A percentile compares a stretch with the other conserved stretches of the same genome.
Conservation (phyloP, 2,329 filamentous ascomycete genomes). For the Aspergillus sclerotialis region DNA sequence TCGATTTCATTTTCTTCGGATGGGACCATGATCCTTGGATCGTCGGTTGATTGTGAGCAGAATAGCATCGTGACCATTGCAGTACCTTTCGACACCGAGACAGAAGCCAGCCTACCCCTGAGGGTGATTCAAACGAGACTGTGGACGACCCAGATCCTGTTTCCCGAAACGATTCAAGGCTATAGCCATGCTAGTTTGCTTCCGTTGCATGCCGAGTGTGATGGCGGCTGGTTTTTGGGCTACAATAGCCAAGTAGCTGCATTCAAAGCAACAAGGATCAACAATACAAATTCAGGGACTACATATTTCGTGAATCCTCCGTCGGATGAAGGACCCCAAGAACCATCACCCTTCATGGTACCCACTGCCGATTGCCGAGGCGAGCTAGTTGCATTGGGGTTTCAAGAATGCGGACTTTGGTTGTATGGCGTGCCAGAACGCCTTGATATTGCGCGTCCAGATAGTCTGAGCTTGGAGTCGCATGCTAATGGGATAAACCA, state of each 20-base stretch:
- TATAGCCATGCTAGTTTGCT: conserved; percentile 71
- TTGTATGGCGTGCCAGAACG: conserved; percentile 71
- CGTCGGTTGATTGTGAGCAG: conserved; percentile 57
- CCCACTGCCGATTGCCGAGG: conserved; percentile 63
- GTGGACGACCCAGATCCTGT: conserved; percentile 81
- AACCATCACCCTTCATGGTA: conserved; percentile 60
- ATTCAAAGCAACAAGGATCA: conserved; percentile 68
- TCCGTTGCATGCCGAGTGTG: conserved; percentile 42
- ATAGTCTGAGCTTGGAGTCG: conserved; percentile 6
- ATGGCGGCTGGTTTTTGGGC: conserved; percentile 69
- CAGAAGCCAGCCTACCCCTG: conserved; percentile 42
- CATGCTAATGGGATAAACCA: conserved; percentile 10
- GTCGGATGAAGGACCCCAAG: conserved; percentile 41
- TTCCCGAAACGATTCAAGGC: conserved; percentile 71
- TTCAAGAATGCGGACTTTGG: conserved; percentile 67
- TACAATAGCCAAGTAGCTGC: conserved; percentile 72
- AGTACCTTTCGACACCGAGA: conserved; percentile 67
- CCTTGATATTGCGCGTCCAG: conserved; percentile 50
- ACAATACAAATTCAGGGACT: conserved; percentile 67
- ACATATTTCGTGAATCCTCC: conserved; percentile 70
- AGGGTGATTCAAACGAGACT: conserved; percentile 62
- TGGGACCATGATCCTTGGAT: conserved; percentile 70
- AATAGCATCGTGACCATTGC: conserved; percentile 70
- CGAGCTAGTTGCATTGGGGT: conserved; percentile 67
- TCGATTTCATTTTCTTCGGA: conserved; percentile 68